Base-by-base conservation (phyloP, 2,329 filamentous ascomycete species). In the Ciborinia camelliae region DNA sequence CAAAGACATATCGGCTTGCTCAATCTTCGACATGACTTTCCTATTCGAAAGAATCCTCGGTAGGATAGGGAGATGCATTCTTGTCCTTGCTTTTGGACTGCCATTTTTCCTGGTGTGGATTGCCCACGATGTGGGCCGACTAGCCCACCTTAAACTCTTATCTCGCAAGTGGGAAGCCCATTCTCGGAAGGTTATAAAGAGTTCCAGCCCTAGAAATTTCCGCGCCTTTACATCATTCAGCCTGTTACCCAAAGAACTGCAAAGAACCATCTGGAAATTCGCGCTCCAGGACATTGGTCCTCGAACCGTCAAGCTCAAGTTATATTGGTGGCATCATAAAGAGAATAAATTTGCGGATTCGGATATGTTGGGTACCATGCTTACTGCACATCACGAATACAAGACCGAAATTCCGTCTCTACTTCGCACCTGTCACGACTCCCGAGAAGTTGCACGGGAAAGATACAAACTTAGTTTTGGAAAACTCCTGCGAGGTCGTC, bases 81-180 rank as follows among this genome's bases (percentile, higher is more conserved):
- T n/a, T n/a, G n/a, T n/a, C n/a, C n/a, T 52, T 7, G 2, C n/a
- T 12, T 32, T 18, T 4, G 2, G 14, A 2, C 18, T 9, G 3
- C 3, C 50, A 32, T 0, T 20, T 0, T 15, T 7, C 3, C 7
- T 30, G 18, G 1, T 28, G 1, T 30, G 1, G 0, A 1, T 0
- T 8, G 18, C 26, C 15, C 0, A 0, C 8, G 7, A 3, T 10
- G 26, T 51, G 18, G 14, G 18, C 20, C 2, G 1, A 14, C 6
- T 35, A 15, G 50, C 30, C 5, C 30, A 23, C 20, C 7, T 3
- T 23, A 5, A 3, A 15, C 20, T 35, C 10, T n/a, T n/a, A 52
- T 35, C 18, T 14, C 9, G 5, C 28, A 35, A n/a, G 6, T 35
- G 30, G 30, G 50, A 52, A 35, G 20, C 30, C 1, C 32, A 35